Percentiles rank a stretch among this genome's conserved stretches.
phyloP scores from a whole-genome alignment of 2,329 filamentous ascomycete genomes.

The Lachnellula occidentalis region DNA sequence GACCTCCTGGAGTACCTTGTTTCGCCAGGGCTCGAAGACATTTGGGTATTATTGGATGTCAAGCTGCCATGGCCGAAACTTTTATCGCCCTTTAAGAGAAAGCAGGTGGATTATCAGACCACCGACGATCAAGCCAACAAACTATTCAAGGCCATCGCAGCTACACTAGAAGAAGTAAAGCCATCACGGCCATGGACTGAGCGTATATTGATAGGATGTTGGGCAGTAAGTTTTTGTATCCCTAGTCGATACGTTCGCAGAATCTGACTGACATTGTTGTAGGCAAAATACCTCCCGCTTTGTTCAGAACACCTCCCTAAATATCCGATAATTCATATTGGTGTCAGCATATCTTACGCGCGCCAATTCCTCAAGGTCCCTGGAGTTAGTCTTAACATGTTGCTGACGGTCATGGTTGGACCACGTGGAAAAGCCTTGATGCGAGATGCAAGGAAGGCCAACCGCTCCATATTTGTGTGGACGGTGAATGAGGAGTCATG shows the following conservation, averaged over 20 bases:
- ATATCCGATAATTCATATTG: conserved; percentile 63
- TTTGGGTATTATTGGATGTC: conserved; percentile 85
- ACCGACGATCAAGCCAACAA: conserved; percentile 63
- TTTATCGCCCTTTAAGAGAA: not conserved
- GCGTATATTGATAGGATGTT: conserved; percentile 74
- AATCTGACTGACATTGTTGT: conserved; percentile 8
- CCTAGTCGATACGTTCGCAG: not conserved
- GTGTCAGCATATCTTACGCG: conserved; percentile 54
- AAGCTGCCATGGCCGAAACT: conserved; percentile 51
- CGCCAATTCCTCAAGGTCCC: conserved; percentile 62
- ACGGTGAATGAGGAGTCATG: conserved; percentile 74
- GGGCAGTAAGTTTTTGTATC: conserved; percentile 52
- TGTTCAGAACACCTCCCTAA: conserved; percentile 56
- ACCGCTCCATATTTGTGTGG: conserved; percentile 69
- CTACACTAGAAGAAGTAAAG: conserved; percentile 53
- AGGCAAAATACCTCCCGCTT: conserved; percentile 63
- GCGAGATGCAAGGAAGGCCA: conserved; percentile 47
- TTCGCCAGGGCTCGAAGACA: conserved; percentile 55
- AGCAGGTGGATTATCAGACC: conserved; percentile 33
- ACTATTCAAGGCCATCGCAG: conserved; percentile 64
- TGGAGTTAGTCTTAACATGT: conserved; percentile 72
- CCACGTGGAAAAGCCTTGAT: conserved; percentile 64
- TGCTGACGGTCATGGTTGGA: conserved; percentile 62
- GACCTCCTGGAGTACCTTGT: conserved; percentile 72
- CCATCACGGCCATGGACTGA: conserved; percentile 57